Conservation (phyloP, 768 basidiomycete genomes). For the Amanita subjunquillea region DNA sequence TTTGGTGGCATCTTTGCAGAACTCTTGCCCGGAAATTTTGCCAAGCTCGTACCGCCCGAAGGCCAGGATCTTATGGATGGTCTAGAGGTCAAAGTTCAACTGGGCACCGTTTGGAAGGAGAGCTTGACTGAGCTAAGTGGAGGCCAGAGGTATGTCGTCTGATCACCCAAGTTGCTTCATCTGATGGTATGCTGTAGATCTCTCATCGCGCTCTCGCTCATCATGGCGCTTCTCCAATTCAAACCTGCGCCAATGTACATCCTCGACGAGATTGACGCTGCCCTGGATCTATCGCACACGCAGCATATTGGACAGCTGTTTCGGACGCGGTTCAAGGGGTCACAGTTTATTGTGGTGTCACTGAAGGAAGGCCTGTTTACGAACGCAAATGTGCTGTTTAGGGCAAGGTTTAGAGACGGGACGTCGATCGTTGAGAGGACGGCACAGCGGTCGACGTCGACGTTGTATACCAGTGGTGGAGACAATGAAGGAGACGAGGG, state of each 20-base stretch:
- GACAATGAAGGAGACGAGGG: slow-evolving; percentile 21
- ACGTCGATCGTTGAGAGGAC: slow-evolving; percentile 86
- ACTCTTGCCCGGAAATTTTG: slow-evolving; percentile 90
- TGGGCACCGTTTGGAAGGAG: slow-evolving; percentile 96
- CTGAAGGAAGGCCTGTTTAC: slow-evolving; percentile 96
- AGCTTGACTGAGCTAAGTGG: slow-evolving; percentile 95
- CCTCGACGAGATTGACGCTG: slow-evolving; percentile 97
- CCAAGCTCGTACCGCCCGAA: slow-evolving; percentile 89
- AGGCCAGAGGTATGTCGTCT: slow-evolving; percentile 66
- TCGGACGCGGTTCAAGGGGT: slow-evolving; percentile 92
- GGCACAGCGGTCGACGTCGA: slow-evolving; percentile 49
- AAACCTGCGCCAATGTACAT: slow-evolving; percentile 99
- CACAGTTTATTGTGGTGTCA: slow-evolving; percentile 96
- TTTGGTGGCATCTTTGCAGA: slow-evolving; percentile 97
- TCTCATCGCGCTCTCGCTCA: slow-evolving; percentile 92
- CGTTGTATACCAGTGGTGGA: slow-evolving; percentile 27
- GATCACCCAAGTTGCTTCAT: not conserved
- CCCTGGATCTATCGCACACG: slow-evolving; percentile 90
- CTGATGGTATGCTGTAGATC: slow-evolving; percentile 46
- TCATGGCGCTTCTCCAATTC: slow-evolving; percentile 99
- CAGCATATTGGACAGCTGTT: slow-evolving; percentile 99
- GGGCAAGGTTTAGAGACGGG: slow-evolving; percentile 87
- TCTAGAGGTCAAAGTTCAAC: slow-evolving; percentile 92
- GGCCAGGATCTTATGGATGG: slow-evolving; percentile 91
- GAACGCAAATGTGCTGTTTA: slow-evolving; percentile 94